phyloP scores from a whole-genome alignment of 2,329 filamentous ascomycete genomes.

The Fusarium oligoseptatum region DNA sequence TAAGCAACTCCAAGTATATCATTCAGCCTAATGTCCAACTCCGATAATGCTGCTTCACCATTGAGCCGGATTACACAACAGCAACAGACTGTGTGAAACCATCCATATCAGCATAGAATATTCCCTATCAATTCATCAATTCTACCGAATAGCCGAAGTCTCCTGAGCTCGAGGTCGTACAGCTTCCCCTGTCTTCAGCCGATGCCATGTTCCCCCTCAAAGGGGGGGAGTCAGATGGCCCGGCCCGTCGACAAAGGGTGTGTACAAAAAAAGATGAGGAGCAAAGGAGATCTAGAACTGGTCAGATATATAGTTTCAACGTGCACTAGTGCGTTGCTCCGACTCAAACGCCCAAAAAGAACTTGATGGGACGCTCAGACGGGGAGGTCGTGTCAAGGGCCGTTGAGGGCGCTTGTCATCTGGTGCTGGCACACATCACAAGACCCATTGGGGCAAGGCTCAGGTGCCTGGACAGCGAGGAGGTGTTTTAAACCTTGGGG shows the following conservation, averaged over 20 bases:
- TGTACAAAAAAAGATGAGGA: slow-evolving; percentile 12
- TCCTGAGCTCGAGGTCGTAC: slow-evolving; percentile 8
- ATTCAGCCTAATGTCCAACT: not conserved
- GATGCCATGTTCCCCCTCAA: not conserved
- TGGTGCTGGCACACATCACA: slow-evolving; percentile 18
- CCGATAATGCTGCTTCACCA: not conserved
- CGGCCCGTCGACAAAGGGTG: slow-evolving; percentile 31
- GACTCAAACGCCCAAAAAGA: slow-evolving; percentile 9
- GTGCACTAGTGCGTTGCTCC: slow-evolving; percentile 11
- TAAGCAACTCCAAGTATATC: not conserved
- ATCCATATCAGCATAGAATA: not conserved
- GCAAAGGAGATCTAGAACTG: slow-evolving; percentile 28
- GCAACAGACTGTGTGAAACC: not conserved
- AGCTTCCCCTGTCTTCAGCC: not conserved
- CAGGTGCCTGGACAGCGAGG: not conserved
- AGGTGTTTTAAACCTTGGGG: not conserved
- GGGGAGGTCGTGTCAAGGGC: slow-evolving; percentile 7
- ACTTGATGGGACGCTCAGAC: slow-evolving; percentile 17
- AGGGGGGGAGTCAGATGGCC: slow-evolving; percentile 28
- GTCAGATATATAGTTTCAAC: slow-evolving; percentile 29
- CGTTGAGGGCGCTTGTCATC: slow-evolving; percentile 25
- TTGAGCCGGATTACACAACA: not conserved
- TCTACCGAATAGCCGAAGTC: not conserved
- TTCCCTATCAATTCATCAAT: not conserved
- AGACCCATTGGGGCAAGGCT: slow-evolving; percentile 6